Percentiles rank a stretch among this genome's conserved stretches.
phyloP scores from a whole-genome alignment of 768 basidiomycete species.

The Lentinula sp. region DNA sequence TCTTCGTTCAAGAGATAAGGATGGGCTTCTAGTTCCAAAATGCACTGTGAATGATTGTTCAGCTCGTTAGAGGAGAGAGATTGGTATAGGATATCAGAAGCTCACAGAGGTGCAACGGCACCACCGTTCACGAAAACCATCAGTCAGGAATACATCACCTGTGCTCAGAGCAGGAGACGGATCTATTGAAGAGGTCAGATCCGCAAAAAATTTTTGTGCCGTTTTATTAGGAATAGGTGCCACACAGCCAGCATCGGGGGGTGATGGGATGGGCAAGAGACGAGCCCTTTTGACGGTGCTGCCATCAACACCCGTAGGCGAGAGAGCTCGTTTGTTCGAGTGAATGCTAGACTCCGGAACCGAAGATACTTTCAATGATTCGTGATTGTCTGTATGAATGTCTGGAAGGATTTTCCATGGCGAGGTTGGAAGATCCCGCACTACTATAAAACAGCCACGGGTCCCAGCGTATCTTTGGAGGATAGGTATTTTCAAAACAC shows the following conservation, averaged over 20 bases:
- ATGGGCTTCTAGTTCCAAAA: slow-evolving; percentile 34
- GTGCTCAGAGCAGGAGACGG: slow-evolving; percentile 35
- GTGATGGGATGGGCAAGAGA: slow-evolving; percentile 27
- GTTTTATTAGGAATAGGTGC: slow-evolving; percentile 45
- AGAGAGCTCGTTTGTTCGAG: slow-evolving; percentile 39
- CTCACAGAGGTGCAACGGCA: slow-evolving; percentile 62
- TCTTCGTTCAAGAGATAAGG: slow-evolving; percentile 37
- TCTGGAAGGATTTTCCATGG: slow-evolving; percentile 45
- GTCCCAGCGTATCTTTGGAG: slow-evolving; percentile 65
- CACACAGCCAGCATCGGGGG: slow-evolving; percentile 34
- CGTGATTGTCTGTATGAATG: slow-evolving; percentile 18
- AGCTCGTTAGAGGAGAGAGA: slow-evolving; percentile 5
- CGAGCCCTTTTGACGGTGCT: slow-evolving; percentile 38
- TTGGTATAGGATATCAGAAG: slow-evolving; percentile 5
- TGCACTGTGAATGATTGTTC: slow-evolving; percentile 40
- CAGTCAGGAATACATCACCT: slow-evolving; percentile 72
- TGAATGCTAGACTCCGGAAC: slow-evolving; percentile 15
- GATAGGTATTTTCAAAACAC: slow-evolving; percentile 49
- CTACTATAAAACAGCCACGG: slow-evolving; percentile 59
- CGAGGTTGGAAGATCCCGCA: slow-evolving; percentile 37
- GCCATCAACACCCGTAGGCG: slow-evolving; percentile 17
- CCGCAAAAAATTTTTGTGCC: slow-evolving; percentile 40
- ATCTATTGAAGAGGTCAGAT: slow-evolving; percentile 11
- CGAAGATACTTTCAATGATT: slow-evolving; percentile 18
- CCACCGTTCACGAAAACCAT: slow-evolving; percentile 75